Evolutionary conservation across 805 yeast species (phyloP).

Genomic region (Candida piceae): DNA sequence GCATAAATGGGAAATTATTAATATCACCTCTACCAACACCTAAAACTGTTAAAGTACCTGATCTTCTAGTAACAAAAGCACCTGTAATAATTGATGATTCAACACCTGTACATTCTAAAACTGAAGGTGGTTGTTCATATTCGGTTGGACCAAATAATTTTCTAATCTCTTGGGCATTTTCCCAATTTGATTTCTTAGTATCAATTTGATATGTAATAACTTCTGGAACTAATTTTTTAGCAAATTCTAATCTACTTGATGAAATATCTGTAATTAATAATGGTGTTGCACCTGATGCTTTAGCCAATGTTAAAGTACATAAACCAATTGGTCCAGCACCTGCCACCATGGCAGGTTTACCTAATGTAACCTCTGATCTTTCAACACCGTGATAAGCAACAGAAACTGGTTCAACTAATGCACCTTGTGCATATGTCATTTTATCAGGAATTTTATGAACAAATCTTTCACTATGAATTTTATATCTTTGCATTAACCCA

Average conservation of each 20-base stretch:
- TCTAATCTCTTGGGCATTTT: slow-evolving; percentile 36
- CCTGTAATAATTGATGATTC: slow-evolving; percentile 43
- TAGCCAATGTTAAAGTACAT: slow-evolving; percentile 41
- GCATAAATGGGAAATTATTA: slow-evolving; percentile 51
- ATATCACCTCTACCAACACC: slow-evolving; percentile 47
- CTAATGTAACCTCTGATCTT: slow-evolving; percentile 41
- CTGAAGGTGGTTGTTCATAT: slow-evolving; percentile 37
- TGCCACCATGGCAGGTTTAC: slow-evolving; percentile 42
- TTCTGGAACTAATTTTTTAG: slow-evolving; percentile 41
- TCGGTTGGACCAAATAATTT: slow-evolving; percentile 32
- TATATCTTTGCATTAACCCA: slow-evolving; percentile 37
- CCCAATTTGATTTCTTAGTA: slow-evolving; percentile 26
- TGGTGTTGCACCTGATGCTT: slow-evolving; percentile 51
- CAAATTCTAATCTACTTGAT: slow-evolving; percentile 40
- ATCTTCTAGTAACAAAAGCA: slow-evolving; percentile 41
- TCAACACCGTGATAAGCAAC: slow-evolving; percentile 51
- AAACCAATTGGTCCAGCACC: slow-evolving; percentile 64
- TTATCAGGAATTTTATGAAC: slow-evolving; percentile 35
- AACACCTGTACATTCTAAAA: slow-evolving; percentile 52
- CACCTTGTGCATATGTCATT: slow-evolving; percentile 49
- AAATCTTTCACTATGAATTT: slow-evolving; percentile 29
- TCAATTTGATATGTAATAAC: slow-evolving; percentile 41
- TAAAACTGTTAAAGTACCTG: slow-evolving; percentile 42
- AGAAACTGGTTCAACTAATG: slow-evolving; percentile 49
- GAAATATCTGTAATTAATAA: slow-evolving; percentile 46